These are phyloP conservation scores for Hanseniaspora valbyensis DNA, from an alignment of 805 yeast species.

Conservation along the genomic window DNA sequence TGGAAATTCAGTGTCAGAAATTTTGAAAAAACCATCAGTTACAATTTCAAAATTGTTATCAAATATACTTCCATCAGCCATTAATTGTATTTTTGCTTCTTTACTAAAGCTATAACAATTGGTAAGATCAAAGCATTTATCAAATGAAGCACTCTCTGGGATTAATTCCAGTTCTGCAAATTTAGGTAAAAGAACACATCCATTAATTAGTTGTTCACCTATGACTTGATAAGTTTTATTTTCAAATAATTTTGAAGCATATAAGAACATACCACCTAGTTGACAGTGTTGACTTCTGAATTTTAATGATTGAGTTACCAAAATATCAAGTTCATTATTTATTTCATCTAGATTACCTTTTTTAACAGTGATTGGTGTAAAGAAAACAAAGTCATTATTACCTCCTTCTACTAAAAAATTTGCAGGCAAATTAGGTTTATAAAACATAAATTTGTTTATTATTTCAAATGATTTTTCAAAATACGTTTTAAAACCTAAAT, in stretches of 20 bases:
- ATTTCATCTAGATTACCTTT: constrained; percentile 22
- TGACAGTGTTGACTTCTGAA: constrained; percentile 32
- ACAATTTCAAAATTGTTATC: constrained; percentile 1
- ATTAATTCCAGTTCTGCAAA: constrained; percentile 28
- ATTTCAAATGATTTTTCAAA: constrained; percentile 32
- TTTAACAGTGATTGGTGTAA: constrained; percentile 16
- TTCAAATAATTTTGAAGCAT: constrained; percentile 35
- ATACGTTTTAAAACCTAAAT: constrained; percentile 22
- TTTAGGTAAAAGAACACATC: constrained; percentile 38
- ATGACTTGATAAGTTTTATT: constrained; percentile 28
- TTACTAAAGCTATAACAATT: constrained; percentile 19
- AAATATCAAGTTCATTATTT: constrained; percentile 15
- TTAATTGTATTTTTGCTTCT: constrained; percentile 20
- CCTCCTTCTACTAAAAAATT: constrained; percentile 15
- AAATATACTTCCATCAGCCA: constrained; percentile 16
- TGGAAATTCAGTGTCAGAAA: neutral
- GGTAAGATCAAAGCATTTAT: constrained; percentile 16
- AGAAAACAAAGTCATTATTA: constrained; percentile 26
- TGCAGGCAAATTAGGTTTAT: constrained; percentile 36
- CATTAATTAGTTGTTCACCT: constrained; percentile 38
- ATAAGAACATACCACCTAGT: constrained; percentile 43
- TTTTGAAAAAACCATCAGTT: neutral
- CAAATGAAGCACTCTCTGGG: constrained; percentile 34
- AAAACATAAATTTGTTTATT: constrained; percentile 35
- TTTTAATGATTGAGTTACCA: constrained; percentile 14